A percentile compares a stretch with the other conserved stretches of the same genome.
phyloP scores from a whole-genome alignment of 2,329 filamentous ascomycete species.

The Xylariaceae sp. region DNA sequence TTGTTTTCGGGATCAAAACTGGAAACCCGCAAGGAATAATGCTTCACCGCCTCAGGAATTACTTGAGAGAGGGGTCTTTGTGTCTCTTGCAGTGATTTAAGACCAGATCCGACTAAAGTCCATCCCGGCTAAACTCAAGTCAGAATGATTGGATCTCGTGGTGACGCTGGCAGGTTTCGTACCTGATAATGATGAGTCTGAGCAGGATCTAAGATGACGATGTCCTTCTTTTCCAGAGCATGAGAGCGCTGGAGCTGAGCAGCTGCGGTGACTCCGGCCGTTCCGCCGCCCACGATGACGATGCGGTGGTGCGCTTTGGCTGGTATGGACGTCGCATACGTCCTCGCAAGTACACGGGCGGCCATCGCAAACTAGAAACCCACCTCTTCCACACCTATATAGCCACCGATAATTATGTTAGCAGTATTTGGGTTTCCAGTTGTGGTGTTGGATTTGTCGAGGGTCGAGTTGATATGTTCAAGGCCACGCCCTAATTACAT shows the following conservation, averaged over 20 bases:
- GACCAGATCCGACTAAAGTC: slow-evolving; percentile 36
- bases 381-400: slow-evolving; percentile 6
- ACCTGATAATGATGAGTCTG: slow-evolving; percentile 34
- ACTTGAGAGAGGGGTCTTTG: slow-evolving; percentile 28
- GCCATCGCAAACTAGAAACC: slow-evolving; percentile 21
- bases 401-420: slow-evolving; percentile 14
- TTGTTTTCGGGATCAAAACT: slow-evolving; percentile 35
- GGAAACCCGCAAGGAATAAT: slow-evolving; percentile 32
- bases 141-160: background rate
- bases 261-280: slow-evolving; percentile 61
- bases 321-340: slow-evolving; percentile 29
- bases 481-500: background rate
- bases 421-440: background rate
- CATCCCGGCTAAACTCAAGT: slow-evolving; percentile 33
- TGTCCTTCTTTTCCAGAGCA: slow-evolving; percentile 30
- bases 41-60: slow-evolving; percentile 32
- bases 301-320: slow-evolving; percentile 51
- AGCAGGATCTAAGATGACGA: slow-evolving; percentile 35
- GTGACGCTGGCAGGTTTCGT: background rate
- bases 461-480: background rate
- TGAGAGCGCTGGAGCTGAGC: slow-evolving; percentile 56
- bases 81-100: slow-evolving; percentile 29
- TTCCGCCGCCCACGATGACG: slow-evolving; percentile 63
- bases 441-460: background rate
- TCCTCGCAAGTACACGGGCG: slow-evolving; percentile 14